phyloP scores from a whole-genome alignment of 2,329 filamentous ascomycete genomes.

The Colletotrichum tanaceti region DNA sequence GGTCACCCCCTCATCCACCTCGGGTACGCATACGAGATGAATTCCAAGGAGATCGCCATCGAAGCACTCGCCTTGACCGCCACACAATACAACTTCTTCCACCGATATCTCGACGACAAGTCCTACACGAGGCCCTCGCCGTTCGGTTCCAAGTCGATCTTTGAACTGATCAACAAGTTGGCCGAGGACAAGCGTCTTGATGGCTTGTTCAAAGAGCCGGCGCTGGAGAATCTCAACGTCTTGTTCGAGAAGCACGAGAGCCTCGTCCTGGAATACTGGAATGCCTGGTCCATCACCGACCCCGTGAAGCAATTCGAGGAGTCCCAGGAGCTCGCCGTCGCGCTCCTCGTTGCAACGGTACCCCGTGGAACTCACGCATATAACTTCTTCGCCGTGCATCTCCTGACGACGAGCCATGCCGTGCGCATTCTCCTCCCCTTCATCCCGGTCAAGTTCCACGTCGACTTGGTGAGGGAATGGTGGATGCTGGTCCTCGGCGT shows the following conservation, averaged over 20 bases:
- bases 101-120: conserved; percentile 77
- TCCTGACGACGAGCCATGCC: conserved; percentile 88
- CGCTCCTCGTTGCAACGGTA: conserved; percentile 72
- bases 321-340: conserved; percentile 71
- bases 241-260: conserved; percentile 78
- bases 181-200: conserved; percentile 77
- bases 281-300: conserved; percentile 80
- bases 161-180: conserved; percentile 78
- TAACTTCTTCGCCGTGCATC: conserved; percentile 85
- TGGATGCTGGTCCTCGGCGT: conserved; percentile 84
- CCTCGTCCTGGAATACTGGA: conserved; percentile 87
- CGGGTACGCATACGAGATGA: conserved; percentile 91
- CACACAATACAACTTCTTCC: conserved; percentile 68
- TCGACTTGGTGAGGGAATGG: conserved; percentile 84
- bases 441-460: conserved; percentile 78
- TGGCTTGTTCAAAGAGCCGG: conserved; percentile 68
- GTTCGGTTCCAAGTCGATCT: conserved; percentile 69
- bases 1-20: conserved; percentile 95
- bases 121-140: conserved; percentile 75
- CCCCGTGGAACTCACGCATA: conserved; percentile 71
- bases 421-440: conserved; percentile 86
- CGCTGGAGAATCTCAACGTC: conserved; percentile 71
- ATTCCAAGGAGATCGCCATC: conserved; percentile 86
- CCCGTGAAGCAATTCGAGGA: conserved; percentile 80
- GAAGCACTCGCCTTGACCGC: conserved; percentile 82